These are phyloP conservation scores for Albugo laibachii DNA, from an alignment of 352 stramenopile species.

Conservation along the genomic window DNA sequence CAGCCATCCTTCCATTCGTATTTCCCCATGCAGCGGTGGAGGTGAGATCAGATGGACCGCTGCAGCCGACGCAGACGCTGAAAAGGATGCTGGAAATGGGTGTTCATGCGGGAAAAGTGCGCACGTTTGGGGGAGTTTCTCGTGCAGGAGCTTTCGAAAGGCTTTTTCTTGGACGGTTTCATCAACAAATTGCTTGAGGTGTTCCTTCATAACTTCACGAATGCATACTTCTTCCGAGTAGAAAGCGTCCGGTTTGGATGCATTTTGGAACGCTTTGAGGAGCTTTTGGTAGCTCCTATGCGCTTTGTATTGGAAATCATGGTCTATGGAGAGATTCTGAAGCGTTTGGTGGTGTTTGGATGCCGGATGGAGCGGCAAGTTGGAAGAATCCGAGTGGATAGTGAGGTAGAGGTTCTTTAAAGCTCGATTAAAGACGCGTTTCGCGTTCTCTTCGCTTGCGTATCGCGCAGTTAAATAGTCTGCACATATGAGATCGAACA, in stretches of 20 bases:
- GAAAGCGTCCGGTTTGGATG: slow-evolving; percentile 23
- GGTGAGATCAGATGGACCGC: slow-evolving; percentile 1
- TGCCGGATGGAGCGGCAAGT: background rate
- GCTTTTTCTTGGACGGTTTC: slow-evolving; percentile 34
- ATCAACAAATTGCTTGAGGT: slow-evolving; percentile 51
- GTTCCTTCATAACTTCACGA: slow-evolving; percentile 48
- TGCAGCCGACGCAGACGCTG: background rate
- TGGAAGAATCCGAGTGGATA: slow-evolving; percentile 17
- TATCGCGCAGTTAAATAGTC: slow-evolving; percentile 77
- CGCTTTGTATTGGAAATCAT: slow-evolving; percentile 23
- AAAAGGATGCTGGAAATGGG: slow-evolving; percentile 1
- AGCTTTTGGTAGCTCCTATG: slow-evolving; percentile 40
- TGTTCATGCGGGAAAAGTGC: background rate
- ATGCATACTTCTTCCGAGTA: slow-evolving; percentile 6
- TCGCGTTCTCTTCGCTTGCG: slow-evolving; percentile 66
- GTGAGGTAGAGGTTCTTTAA: slow-evolving; percentile 66
- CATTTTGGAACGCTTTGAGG: slow-evolving; percentile 18
- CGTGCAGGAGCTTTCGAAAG: slow-evolving; percentile 4
- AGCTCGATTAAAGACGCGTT: slow-evolving; percentile 51
- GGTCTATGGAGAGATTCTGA: background rate
- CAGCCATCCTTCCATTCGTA: slow-evolving; percentile 72
- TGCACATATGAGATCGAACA: slow-evolving; percentile 67
- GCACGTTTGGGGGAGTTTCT: background rate
- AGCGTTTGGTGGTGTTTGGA: slow-evolving; percentile 18
- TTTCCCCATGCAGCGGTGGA: slow-evolving; percentile 25